Percentiles rank a stretch among this genome's conserved stretches.
Evolutionary conservation across 208 protist genomes (phyloP).

Genomic region (Leishmania mexicana): DNA sequence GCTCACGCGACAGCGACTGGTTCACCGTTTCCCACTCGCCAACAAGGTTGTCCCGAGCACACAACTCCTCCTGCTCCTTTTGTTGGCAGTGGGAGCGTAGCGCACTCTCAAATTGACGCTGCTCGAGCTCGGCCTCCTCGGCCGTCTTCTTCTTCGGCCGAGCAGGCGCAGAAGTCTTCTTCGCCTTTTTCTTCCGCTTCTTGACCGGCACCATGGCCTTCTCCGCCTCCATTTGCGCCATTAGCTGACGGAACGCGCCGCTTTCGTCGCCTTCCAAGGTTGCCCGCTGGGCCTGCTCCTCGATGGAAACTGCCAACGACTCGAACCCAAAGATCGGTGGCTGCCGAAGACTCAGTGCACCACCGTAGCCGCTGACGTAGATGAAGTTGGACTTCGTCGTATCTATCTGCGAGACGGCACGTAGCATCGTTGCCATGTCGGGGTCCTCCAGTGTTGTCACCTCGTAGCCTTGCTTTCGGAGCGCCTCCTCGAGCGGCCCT

Average conservation of each 20-base stretch:
- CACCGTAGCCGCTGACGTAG: slow-evolving; percentile 88
- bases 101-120: slow-evolving; percentile 54
- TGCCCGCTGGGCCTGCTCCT: slow-evolving; percentile 59
- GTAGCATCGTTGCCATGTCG: slow-evolving; percentile 47
- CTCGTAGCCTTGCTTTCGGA: slow-evolving; percentile 76
- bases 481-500: slow-evolving; percentile 46
- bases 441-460: slow-evolving; percentile 67
- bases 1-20: slow-evolving; percentile 58
- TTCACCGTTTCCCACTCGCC: slow-evolving; percentile 71
- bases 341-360: slow-evolving; percentile 68
- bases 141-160: slow-evolving; percentile 49
- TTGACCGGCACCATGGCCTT: slow-evolving; percentile 35
- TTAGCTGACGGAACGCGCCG: slow-evolving; percentile 33
- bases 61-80: slow-evolving; percentile 65
- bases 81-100: slow-evolving; percentile 46
- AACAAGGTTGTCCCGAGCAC: slow-evolving; percentile 33
- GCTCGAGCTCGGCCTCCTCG: slow-evolving; percentile 59
- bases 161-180: slow-evolving; percentile 31
- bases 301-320: slow-evolving; percentile 57
- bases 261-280: slow-evolving; percentile 51
- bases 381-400: slow-evolving; percentile 72
- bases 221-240: slow-evolving; percentile 39
- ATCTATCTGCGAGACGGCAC: slow-evolving; percentile 60
- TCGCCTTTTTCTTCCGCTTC: slow-evolving; percentile 61
- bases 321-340: slow-evolving; percentile 64